phyloP scores from a whole-genome alignment of 2,329 filamentous ascomycete species.

The Clonostachys byssicola region DNA sequence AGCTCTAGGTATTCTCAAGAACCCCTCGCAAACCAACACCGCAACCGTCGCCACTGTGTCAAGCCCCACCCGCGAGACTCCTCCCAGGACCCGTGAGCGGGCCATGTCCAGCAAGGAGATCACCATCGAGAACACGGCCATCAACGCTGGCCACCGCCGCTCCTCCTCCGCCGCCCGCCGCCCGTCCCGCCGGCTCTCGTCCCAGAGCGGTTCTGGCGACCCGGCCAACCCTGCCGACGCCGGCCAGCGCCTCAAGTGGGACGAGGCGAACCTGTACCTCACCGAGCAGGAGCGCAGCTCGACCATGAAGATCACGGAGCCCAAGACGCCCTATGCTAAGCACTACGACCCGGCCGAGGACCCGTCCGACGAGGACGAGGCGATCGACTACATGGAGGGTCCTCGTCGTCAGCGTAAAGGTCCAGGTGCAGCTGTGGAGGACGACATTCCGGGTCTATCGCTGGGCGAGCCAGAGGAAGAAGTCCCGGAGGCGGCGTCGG shows the following conservation, averaged over 20 bases:
- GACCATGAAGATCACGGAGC: slow-evolving; percentile 99
- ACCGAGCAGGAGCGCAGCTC: slow-evolving; percentile 92
- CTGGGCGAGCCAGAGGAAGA: slow-evolving; percentile 88
- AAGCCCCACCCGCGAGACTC: slow-evolving; percentile 1
- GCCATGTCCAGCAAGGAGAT: slow-evolving; percentile 73
- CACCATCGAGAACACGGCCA: slow-evolving; percentile 88
- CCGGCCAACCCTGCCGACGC: slow-evolving; percentile 33
- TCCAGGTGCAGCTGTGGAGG: slow-evolving; percentile 40
- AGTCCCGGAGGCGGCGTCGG: slow-evolving; percentile 37
- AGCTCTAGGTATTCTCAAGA: slow-evolving; percentile 82
- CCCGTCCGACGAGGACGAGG: slow-evolving; percentile 76
- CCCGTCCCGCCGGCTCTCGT: slow-evolving; percentile 30
- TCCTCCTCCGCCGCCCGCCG: slow-evolving; percentile 65
- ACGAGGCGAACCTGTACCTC: slow-evolving; percentile 95
- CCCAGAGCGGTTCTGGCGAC: slow-evolving; percentile 67
- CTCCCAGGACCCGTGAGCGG: slow-evolving; percentile 31
- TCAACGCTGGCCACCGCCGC: slow-evolving; percentile 86
- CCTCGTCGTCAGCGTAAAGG: slow-evolving; percentile 18
- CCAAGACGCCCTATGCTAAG: slow-evolving; percentile 93
- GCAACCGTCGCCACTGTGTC: background rate
- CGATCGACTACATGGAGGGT: slow-evolving; percentile 17
- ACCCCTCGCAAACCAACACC: slow-evolving; percentile 58
- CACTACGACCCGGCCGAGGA: slow-evolving; percentile 90
- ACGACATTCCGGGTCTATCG: slow-evolving; percentile 88
- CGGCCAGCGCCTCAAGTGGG: slow-evolving; percentile 87